Evolutionary conservation across 371 early-diverging fungal genomes (phyloP).

Genomic region (Mucor piriformis): DNA sequence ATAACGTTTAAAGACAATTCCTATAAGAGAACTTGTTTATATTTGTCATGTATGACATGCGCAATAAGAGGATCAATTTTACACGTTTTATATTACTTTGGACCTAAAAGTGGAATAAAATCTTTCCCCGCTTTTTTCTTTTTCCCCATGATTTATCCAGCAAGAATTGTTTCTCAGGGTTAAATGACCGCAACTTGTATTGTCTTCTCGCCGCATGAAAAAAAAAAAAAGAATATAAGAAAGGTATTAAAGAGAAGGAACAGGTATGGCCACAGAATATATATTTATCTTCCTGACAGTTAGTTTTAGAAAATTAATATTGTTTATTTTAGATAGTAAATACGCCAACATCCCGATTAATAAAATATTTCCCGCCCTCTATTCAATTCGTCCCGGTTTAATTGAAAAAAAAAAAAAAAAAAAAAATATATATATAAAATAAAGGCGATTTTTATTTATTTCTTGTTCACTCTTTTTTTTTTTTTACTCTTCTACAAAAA

Average conservation of each 20-base stretch:
- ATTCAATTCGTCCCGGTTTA: conserved; percentile 11
- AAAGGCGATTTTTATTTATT: neutral
- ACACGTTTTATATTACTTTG: neutral
- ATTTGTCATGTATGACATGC: no score
- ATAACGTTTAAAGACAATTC: no score
- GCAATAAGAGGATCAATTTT: no score
- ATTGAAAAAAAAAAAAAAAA: neutral
- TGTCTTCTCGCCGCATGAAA: neutral
- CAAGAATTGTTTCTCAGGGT: neutral
- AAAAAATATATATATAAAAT: neutral
- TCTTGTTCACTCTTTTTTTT: neutral
- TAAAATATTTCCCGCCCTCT: conserved; percentile 15
- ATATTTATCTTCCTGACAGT: no score
- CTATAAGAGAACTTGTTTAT: no score
- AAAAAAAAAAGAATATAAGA: neutral
- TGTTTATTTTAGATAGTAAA: no score
- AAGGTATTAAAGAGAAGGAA: neutral
- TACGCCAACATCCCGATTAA: conserved; percentile 4
- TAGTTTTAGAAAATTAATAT: no score
- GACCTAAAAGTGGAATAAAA: neutral
- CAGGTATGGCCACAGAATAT: no score
- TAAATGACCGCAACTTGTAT: neutral
- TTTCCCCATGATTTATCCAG: conserved; percentile 1
- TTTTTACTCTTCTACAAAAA: neutral
- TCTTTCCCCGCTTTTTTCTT: neutral